Evolutionary conservation across 192 early-diverging fungal genomes (phyloP).

Genomic region (Coemansia sp.): DNA sequence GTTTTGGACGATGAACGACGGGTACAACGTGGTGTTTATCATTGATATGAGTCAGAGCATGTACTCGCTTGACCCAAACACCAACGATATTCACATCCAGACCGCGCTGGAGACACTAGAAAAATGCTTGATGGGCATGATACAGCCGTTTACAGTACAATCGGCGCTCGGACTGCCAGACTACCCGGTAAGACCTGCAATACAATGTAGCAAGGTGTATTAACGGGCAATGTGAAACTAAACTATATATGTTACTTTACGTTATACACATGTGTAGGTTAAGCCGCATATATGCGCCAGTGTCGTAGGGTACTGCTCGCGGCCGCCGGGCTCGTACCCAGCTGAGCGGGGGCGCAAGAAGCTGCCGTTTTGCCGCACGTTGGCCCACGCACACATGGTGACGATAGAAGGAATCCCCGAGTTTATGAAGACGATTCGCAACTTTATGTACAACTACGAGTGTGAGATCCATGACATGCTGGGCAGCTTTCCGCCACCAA

Average conservation of each 20-base stretch:
- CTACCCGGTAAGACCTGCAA: conserved; percentile 24
- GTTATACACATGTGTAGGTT: conserved; percentile 18
- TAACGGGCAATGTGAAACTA: not conserved
- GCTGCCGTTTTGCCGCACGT: conserved; percentile 54
- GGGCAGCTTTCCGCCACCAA: conserved; percentile 50
- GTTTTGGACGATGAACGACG: conserved; percentile 43
- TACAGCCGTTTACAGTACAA: conserved; percentile 41
- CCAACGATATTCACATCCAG: conserved; percentile 45
- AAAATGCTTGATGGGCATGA: conserved; percentile 55
- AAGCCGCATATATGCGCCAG: conserved; percentile 52
- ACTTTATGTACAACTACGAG: conserved; percentile 55
- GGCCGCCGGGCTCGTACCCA: conserved; percentile 42
- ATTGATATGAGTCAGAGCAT: conserved; percentile 58
- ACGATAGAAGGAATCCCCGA: conserved; percentile 32
- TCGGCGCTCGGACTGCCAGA: conserved; percentile 38
- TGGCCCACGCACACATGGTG: conserved; percentile 48
- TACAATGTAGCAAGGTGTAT: not conserved
- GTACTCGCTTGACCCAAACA: conserved; percentile 55
- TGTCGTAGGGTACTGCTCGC: conserved; percentile 50
- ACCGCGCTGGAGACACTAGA: conserved; percentile 52
- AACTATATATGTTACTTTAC: not conserved
- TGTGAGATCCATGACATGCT: conserved; percentile 44
- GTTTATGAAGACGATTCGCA: conserved; percentile 48
- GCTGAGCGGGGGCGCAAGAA: conserved; percentile 34
- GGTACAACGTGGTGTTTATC: conserved; percentile 55